Base-by-base conservation (phyloP, 2,329 filamentous ascomycete species). In the Epicoccum nigrum region DNA sequence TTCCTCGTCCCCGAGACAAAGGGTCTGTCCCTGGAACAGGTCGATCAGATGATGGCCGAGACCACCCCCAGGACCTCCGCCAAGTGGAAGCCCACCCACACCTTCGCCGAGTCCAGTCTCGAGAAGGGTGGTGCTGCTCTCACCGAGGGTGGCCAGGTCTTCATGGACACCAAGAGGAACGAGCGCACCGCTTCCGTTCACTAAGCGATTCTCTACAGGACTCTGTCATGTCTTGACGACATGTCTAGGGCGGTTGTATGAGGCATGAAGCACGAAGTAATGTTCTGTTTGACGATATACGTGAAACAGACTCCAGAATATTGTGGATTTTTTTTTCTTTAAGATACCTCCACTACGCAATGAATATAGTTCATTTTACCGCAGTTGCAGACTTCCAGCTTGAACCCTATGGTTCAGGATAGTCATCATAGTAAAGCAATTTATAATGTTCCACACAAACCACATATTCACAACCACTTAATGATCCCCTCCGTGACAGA, bases 21-120 rank as follows among this genome's bases (percentile, higher is more conserved):
- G 75, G 87, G 87, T 71, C 85, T 89, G 69, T 87, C 84, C 62
- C 76, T 90, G 37, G 87, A 90, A 69, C 86, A 90, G 76, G 88
- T 90, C 60, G 86, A 89, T 69, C 51, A 54, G 45, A 54, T 56
- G 54, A 86, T 92, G 81, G 88, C 90, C 78, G 88, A 92, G 83
- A 85, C 83, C 25, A 88, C 83, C 4, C 88, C 89, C 37, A 83
- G 87, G 56, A 89, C 82, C n/a, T 91, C 87, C 2, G 78, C 83
- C 74, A 86, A 84, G 77, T 92, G 89, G 88, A 81, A 79, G 70
- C 87, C 88, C 33, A 81, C 80, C 63, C 77, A 77, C 61, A 90
- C 87, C 61, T 91, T 87, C 58, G 85, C 86, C 46, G 54, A 53
- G 33, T 20, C 32, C 40, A 47, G 44, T 15, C 21, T 51, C 23